These are phyloP conservation scores for Omphalotus guepiniiformis DNA, from an alignment of 768 basidiomycete species.

Conservation along the genomic window DNA sequence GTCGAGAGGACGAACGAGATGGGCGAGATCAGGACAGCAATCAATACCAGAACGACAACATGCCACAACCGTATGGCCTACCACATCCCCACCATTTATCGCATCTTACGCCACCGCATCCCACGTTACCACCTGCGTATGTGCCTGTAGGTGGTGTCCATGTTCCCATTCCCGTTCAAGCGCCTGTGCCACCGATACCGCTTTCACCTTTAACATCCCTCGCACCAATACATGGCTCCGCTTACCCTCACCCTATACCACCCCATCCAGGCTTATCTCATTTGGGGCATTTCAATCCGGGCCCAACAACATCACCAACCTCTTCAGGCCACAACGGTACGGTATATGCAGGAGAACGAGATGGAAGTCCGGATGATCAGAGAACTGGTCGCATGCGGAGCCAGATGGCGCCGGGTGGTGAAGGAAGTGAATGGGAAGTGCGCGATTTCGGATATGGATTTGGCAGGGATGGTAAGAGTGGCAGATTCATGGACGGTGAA, in stretches of 20 bases:
- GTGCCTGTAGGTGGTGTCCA: slow-evolving; percentile 4
- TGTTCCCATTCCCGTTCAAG: background rate
- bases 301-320: slow-evolving; percentile 2
- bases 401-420: slow-evolving; percentile 14
- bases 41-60: background rate
- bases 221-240: slow-evolving; percentile 1
- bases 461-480: slow-evolving; percentile 38
- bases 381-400: background rate
- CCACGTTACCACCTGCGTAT: slow-evolving; percentile 6
- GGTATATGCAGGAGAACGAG: background rate
- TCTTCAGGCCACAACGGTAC: background rate
- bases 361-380: background rate
- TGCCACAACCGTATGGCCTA: background rate
- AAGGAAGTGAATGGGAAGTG: slow-evolving; percentile 46
- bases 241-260: slow-evolving; percentile 7
- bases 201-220: background rate
- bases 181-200: slow-evolving; percentile 8
- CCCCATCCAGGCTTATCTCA: slow-evolving; percentile 6
- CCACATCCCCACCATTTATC: background rate
- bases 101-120: slow-evolving; percentile 1
- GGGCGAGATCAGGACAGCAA: background rate
- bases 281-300: slow-evolving; percentile 1
- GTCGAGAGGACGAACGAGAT: slow-evolving; percentile 4
- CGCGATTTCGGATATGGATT: slow-evolving; percentile 65
- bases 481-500: slow-evolving; percentile 23